Evolutionary conservation across 805 yeast species (phyloP).

Genomic region (Dipodascopsis uninucleata): DNA sequence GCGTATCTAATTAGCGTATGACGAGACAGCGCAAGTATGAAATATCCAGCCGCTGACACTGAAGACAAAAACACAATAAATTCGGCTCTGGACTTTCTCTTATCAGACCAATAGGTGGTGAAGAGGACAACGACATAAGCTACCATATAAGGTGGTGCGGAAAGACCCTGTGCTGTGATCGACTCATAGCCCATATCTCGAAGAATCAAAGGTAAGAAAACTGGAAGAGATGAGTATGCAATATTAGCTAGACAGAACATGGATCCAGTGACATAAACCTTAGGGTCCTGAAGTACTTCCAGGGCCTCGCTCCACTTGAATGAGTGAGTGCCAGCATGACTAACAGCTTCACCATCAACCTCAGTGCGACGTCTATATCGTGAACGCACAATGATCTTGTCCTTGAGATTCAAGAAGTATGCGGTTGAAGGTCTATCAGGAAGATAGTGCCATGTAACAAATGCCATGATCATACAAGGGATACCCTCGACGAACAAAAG

Average conservation of each 20-base stretch:
- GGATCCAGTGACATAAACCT: conserved; percentile 27
- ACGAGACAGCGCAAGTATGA: conserved; percentile 30
- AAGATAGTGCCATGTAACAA: conserved; percentile 34
- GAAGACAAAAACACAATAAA: conserved; percentile 24
- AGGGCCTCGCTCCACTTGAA: conserved; percentile 24
- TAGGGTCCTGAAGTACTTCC: conserved; percentile 26
- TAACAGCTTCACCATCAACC: conserved; percentile 24
- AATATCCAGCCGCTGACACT: conserved; percentile 27
- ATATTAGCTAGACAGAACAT: conserved; percentile 27
- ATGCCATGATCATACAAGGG: conserved; percentile 44
- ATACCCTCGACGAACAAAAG: conserved; percentile 45
- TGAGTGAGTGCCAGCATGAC: conserved; percentile 16
- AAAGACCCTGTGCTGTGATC: conserved; percentile 50
- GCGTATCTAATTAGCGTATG: conserved; percentile 31
- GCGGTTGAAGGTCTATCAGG: conserved; percentile 46
- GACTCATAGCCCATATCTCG: conserved; percentile 47
- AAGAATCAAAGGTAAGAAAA: conserved; percentile 49
- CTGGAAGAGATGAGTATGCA: conserved; percentile 27
- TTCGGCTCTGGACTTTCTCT: conserved; percentile 31
- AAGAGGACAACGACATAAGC: conserved; percentile 52
- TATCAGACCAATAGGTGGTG: conserved; percentile 39
- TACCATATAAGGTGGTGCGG: conserved; percentile 57
- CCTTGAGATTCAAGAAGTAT: conserved; percentile 35
- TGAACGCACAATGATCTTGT: conserved; percentile 25
- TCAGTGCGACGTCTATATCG: conserved; percentile 22